phyloP scores from a whole-genome alignment of 495 filamentous ascomycete species.

The Aspergillus diversus region DNA sequence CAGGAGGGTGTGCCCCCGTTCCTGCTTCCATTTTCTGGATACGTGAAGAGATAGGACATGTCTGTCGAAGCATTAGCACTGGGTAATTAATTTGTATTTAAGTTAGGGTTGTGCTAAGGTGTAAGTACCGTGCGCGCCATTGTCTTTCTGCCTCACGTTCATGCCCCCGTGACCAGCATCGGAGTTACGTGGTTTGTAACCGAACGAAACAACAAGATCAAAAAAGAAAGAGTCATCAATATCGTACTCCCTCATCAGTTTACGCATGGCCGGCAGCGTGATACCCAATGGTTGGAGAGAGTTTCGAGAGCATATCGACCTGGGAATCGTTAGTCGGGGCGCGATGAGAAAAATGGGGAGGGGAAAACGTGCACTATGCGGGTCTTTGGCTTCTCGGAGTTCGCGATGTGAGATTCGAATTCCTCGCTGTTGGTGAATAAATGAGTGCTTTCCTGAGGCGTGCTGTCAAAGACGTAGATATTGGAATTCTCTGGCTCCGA shows the following conservation, averaged over 20 bases:
- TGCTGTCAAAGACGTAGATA: slow-evolving; percentile 17
- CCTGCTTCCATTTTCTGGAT: slow-evolving; percentile 9
- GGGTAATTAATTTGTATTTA: not conserved
- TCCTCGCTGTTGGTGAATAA: slow-evolving; percentile 17
- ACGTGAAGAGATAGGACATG: slow-evolving; percentile 21
- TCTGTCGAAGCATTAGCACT: not conserved
- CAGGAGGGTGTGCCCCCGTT: slow-evolving; percentile 1
- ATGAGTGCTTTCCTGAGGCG: slow-evolving; percentile 1
- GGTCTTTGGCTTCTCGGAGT: slow-evolving; percentile 10
- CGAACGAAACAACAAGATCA: slow-evolving; percentile 23
- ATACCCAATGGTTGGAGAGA: slow-evolving; percentile 19
- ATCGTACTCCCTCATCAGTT: slow-evolving; percentile 15
- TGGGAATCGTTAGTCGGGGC: not conserved
- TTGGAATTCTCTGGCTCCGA: slow-evolving; percentile 12
- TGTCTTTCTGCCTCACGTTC: slow-evolving; percentile 16
- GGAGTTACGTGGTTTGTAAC: slow-evolving; percentile 25
- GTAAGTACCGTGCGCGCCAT: slow-evolving; percentile 22
- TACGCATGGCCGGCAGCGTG: slow-evolving; percentile 15
- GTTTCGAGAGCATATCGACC: slow-evolving; percentile 22
- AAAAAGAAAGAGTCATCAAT: slow-evolving; percentile 15
- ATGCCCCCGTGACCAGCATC: slow-evolving; percentile 25
- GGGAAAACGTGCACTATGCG: slow-evolving; percentile 17
- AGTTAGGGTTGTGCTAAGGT: not conserved
- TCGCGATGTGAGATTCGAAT: slow-evolving; percentile 18
- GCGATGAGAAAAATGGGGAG: too few relatives aligned